Evolutionary conservation across 768 basidiomycete genomes (phyloP), one percentile per base, ranked within the genome.

Genomic region (Daedalea quercina): DNA sequence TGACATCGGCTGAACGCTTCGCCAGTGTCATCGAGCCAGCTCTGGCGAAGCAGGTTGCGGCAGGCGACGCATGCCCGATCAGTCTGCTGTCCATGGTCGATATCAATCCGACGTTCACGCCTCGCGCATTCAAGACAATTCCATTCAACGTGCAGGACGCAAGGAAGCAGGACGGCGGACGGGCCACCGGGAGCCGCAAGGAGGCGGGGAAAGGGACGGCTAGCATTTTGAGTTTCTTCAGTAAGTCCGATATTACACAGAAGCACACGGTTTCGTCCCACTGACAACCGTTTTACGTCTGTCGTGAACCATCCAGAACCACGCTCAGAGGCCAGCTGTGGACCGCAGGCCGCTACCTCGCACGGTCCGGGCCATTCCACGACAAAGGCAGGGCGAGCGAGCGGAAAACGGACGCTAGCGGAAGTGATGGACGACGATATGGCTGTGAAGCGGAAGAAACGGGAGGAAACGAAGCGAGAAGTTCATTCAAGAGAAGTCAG

Each of bases 341-440:
- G n/a, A 6, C 9, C 2, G n/a, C 23, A 19, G 6, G 34, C 12
- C 47, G 31, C 28, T 11, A 31, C 28, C 28, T 19, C 19, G 37
- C 54, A 25, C 20, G 43, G 33, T 47, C 9, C 51, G 28, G 24
- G 31, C 34, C 43, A 19, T 40, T 31, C 54, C 9, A 56, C n/a
- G n/a, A n/a, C 60, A 25, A 53, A 62, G 35, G 66, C 66, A 9
- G 86, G 87, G 19, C 80, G 77, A 53, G 75, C 77, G 7, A 90
- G 86, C 59, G 89, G 89, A 15, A 90, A 90, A 66, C 75, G 89
- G 51, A 86, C 85, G 1, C 71, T 92, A 31, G 74, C 76, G 22
- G 85, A 84, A 51, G 78, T 84, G 45, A 78, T 87, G 76, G 86
- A 88, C 47, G 73, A 77, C 17, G 88, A 88, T 55, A 56, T 81